Evolutionary conservation across 148 eudicot genomes (phyloP).

Genomic region (Chenopodium suecicum): DNA sequence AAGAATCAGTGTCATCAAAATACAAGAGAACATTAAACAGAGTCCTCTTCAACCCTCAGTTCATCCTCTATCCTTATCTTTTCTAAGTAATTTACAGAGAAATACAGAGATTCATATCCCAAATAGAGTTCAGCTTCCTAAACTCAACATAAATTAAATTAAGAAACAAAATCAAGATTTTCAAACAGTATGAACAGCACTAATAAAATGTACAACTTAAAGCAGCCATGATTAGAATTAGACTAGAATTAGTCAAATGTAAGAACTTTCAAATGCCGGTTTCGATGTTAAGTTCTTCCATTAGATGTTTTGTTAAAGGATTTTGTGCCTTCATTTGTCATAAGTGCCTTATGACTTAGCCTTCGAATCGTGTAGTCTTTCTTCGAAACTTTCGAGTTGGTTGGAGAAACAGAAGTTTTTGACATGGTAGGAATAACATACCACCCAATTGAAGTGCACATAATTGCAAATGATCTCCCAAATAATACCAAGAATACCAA

Average conservation of each 20-base stretch:
- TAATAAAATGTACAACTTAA: neutral
- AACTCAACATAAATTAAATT: neutral
- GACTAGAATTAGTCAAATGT: neutral
- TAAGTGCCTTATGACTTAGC: conserved; percentile 18
- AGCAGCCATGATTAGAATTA: neutral
- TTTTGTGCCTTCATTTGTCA: conserved; percentile 15
- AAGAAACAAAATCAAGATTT: neutral
- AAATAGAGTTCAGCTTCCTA: neutral
- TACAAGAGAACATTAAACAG: neutral
- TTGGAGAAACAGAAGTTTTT: neutral
- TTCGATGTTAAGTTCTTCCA: neutral
- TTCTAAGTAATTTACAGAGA: conserved; percentile 6
- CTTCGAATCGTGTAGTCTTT: conserved; percentile 19
- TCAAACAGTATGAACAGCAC: neutral
- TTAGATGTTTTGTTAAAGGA: conserved; percentile 19
- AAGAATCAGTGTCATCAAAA: neutral
- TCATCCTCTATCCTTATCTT: neutral
- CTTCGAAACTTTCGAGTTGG: conserved; percentile 20
- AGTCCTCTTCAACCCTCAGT: neutral
- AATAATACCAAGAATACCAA: conserved; percentile 31
- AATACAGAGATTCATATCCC: neutral
- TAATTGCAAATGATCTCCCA: conserved; percentile 35
- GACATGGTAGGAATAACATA: conserved; percentile 32
- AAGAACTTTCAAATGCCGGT: neutral
- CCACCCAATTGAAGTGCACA: conserved; percentile 48